Evolutionary conservation across 73 alveolate species (phyloP).

Genomic region (Durusdinium trenchii): DNA sequence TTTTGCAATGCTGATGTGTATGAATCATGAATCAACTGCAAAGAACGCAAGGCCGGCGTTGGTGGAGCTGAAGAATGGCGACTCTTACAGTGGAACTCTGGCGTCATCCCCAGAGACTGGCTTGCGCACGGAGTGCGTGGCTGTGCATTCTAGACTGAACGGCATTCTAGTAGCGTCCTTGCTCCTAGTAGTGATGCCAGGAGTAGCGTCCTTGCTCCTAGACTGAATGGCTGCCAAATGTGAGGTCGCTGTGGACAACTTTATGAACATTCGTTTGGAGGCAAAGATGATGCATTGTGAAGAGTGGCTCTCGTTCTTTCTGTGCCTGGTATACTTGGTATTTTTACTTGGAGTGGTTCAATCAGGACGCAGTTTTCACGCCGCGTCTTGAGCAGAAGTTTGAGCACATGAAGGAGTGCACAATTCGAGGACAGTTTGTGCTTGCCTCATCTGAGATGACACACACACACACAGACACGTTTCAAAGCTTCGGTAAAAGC

Average conservation of each 20-base stretch:
- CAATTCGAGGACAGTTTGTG: constrained; percentile 85
- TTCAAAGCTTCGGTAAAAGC: too few relatives aligned
- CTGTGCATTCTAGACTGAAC: background rate
- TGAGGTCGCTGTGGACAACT: constrained; percentile 83
- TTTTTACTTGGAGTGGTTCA: background rate
- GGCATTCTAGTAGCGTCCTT: background rate
- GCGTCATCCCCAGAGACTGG: background rate
- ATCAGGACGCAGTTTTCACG: constrained; percentile 89
- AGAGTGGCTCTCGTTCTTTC: background rate
- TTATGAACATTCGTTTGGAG: constrained; percentile 93
- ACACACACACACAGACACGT: background rate
- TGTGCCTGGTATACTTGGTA: background rate
- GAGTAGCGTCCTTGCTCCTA: background rate
- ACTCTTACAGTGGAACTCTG: constrained; percentile 74
- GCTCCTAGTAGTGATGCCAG: background rate
- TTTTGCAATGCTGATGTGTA: background rate
- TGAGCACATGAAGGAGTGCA: constrained; percentile 95
- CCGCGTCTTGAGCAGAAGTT: constrained; percentile 70
- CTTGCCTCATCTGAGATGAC: background rate
- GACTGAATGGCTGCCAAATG: background rate
- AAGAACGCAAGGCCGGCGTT: constrained; percentile 32
- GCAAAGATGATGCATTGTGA: background rate
- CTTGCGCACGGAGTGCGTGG: background rate
- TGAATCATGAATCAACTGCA: background rate
- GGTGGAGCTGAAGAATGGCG: constrained; percentile 92